Base-by-base conservation (phyloP, 2,329 filamentous ascomycete genomes). In the Dothidotthia symphoricarpi region DNA sequence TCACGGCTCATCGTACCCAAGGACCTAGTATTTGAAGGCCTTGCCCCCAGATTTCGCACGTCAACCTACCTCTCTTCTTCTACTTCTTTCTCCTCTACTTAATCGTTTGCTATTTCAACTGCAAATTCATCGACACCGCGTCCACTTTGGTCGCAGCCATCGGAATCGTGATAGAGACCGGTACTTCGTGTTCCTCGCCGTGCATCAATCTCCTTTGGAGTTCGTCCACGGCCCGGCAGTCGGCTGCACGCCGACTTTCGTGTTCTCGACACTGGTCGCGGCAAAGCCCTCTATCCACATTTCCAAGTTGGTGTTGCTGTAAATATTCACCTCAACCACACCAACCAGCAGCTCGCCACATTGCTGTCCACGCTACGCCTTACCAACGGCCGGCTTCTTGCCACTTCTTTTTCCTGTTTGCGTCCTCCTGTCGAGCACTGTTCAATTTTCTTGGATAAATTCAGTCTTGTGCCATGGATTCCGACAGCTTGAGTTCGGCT, bases 401-500 rank as follows among this genome's bases (percentile, higher is more conserved):
- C 31, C 19, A 28, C 31, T 17, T 30, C 13, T 29, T 29, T 28
- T 19, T 34, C 24, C 17, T 26, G 10, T n/a, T 32, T 24, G 34
- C 40, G 28, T 22, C 32, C 25, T 22, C 30, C 16, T 38, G 31
- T 17, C 24, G 33, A 34, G 32, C 29, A 30, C 37, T 24, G 29
- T 36, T 28, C 27, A 17, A 17, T 1, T 31, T 42, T 38, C 19
- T 31, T 39, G 36, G 29, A 16, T 28, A 16, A 19, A 40, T 47
- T 41, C 34, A 29, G 47, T 51, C 24, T 52, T 50, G 41, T 32
- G 47, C 51, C 32, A 67, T 65, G 63, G 59, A 60, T 37, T 43
- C 61, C 17, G 64, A 59, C 38, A 62, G 59, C 49, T 51, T 65
- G 39, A 63, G 63, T 47, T 66, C 61, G 32, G 59, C 61, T 25